Evolutionary conservation across 139 green algal species (phyloP).

Genomic region (Volvox africanus): DNA sequence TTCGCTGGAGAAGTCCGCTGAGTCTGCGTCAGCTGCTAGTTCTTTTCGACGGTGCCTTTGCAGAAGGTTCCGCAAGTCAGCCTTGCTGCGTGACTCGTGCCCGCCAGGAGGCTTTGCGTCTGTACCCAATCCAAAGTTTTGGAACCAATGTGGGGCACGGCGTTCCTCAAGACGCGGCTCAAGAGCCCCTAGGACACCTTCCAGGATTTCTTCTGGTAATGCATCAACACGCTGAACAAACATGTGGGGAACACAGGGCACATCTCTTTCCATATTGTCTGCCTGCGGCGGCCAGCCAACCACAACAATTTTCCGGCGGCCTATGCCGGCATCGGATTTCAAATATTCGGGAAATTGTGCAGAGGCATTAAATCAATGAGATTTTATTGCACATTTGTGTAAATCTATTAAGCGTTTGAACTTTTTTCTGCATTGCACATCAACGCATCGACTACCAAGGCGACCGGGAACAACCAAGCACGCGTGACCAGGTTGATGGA

Average conservation of each 20-base stretch:
- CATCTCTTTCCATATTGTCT: neutral
- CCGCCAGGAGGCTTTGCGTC: neutral
- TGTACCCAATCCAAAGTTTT: neutral
- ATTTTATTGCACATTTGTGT: no score
- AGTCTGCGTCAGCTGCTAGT: constrained; percentile 21
- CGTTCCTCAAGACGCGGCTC: neutral
- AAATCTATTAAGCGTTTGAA: no score
- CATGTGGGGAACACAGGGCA: constrained; percentile 19
- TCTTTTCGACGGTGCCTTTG: neutral
- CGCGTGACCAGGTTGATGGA: no score
- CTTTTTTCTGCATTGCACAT: no score
- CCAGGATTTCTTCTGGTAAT: neutral
- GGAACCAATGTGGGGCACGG: no score
- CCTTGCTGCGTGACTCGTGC: neutral
- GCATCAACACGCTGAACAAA: constrained; percentile 26
- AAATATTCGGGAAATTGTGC: no score
- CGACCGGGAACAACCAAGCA: no score
- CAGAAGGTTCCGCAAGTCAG: neutral
- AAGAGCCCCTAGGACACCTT: neutral
- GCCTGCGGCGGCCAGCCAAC: no score
- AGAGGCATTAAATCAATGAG: no score
- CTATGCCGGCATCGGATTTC: no score
- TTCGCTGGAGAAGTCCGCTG: constrained; percentile 16
- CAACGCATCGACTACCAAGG: no score
- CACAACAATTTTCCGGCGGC: no score